Evolutionary conservation across 495 filamentous ascomycete species (phyloP).

Genomic region (Saxophila tyrrhenica): DNA sequence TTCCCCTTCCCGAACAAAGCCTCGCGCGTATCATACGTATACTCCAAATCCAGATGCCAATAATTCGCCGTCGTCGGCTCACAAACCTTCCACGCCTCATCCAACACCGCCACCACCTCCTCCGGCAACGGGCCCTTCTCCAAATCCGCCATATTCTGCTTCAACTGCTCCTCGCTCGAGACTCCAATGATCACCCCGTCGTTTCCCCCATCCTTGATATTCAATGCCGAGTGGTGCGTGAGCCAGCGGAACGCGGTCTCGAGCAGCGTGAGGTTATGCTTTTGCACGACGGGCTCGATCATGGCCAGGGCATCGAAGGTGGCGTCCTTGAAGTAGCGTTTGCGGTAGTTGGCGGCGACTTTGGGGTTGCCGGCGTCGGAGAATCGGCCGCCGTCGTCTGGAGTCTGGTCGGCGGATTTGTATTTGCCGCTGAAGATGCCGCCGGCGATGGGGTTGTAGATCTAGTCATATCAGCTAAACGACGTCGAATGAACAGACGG

Average conservation of each 20-base stretch:
- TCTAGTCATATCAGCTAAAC: no score
- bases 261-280: slow-evolving; percentile 66
- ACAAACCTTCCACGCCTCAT: slow-evolving; percentile 55
- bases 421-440: slow-evolving; percentile 81
- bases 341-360: slow-evolving; percentile 56
- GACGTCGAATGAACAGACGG: no score
- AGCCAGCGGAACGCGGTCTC: slow-evolving; percentile 77
- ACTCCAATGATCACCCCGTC: slow-evolving; percentile 80
- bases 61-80: slow-evolving; percentile 53
- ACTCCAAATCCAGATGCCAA: slow-evolving; percentile 50
- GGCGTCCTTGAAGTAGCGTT: slow-evolving; percentile 68
- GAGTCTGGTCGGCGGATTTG: slow-evolving; percentile 56
- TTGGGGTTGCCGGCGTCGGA: slow-evolving; percentile 36
- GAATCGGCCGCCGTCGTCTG: slow-evolving; percentile 50
- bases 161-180: slow-evolving; percentile 60
- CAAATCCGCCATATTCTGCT: slow-evolving; percentile 60
- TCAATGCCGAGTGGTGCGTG: slow-evolving; percentile 68
- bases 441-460: slow-evolving; percentile 85
- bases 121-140: slow-evolving; percentile 83
- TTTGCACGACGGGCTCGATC: slow-evolving; percentile 61
- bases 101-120: slow-evolving; percentile 67
- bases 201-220: slow-evolving; percentile 51
- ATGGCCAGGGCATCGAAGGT: slow-evolving; percentile 63
- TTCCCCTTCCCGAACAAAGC: slow-evolving; percentile 32
- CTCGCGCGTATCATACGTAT: slow-evolving; percentile 60